Base-by-base conservation (phyloP, 2,329 filamentous ascomycete genomes). In the Diaporthe vaccinii region DNA sequence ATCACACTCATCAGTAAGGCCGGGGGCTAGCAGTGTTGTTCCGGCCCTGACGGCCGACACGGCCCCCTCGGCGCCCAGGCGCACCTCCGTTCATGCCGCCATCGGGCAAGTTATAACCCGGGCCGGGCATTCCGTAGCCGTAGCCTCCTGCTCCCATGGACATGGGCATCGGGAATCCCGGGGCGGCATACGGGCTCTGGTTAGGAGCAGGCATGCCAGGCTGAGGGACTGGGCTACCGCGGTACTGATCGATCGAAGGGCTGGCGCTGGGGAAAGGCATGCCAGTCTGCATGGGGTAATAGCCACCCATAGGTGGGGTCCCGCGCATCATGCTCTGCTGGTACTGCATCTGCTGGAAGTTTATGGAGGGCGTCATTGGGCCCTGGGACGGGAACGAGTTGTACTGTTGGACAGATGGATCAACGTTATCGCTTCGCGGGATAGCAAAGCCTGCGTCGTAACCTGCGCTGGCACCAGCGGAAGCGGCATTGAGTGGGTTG, bases 241-340 rank as follows among this genome's bases (percentile, higher is more conserved):
- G 88, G 80, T 89, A 92, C 78, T 90, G 89, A 49, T 92, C 90
- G 67, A 89, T 82, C 1, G 87, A 82, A 10, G 89, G 84, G 77
- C 85, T 86, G 49, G 86, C 80, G 74, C 83, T 85, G 78, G 84
- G 86, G 79, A 88, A 92, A n/a, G 84, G 86, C 79, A 88, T 91
- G 0, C 88, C 88, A 51, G 87, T 84, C 80, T 89, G 90, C 86
- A 92, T 88, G 10, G 89, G 87, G 79, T 88, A 92, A 82, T 86
- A 91, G 81, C 88, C 90, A 80, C 86, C 88, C 84, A 91, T 87
- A 14, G 87, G 87, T 17, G 89, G 88, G 2, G 84, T 83, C 12
- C 85, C 87, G 25, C 90, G 86, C 82, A 92, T 86, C 84, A 92
- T 86, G 79, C 81, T 86, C 80, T 91, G 90, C 80, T 91, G 90